A percentile compares a stretch with the other conserved stretches of the same genome.
Evolutionary conservation across 257 asterid genomes (phyloP).

Genomic region (Gynochthodes officinalis): DNA sequence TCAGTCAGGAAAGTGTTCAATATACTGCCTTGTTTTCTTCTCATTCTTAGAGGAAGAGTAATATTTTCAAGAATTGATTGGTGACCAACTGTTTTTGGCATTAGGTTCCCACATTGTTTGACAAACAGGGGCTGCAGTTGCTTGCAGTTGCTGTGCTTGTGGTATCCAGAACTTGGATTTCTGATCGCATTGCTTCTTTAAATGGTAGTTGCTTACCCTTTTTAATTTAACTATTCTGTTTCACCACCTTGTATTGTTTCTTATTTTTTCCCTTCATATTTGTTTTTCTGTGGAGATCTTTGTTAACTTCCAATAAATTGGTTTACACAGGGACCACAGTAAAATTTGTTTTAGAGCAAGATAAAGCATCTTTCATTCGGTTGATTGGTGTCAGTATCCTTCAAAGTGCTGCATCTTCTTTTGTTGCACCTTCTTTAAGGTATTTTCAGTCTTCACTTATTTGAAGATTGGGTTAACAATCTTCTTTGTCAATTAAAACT

Average conservation of each 20-base stretch:
- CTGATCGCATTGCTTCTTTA: conserved; percentile 96
- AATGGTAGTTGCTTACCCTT: conserved; percentile 53
- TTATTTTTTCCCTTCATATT: neutral
- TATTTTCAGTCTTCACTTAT: conserved; percentile 10
- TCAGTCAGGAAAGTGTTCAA: neutral
- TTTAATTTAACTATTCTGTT: conserved; percentile 20
- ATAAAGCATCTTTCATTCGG: conserved; percentile 78
- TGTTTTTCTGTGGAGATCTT: neutral
- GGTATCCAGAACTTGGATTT: conserved; percentile 89
- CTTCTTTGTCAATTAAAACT: neutral
- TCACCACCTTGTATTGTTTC: conserved; percentile 18
- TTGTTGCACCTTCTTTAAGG: conserved; percentile 97
- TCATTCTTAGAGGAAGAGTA: neutral
- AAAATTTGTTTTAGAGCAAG: conserved; percentile 89
- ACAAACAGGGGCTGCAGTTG: conserved; percentile 95
- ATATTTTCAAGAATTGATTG: conserved; percentile 13
- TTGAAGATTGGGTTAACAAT: neutral
- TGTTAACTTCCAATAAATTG: conserved; percentile 22
- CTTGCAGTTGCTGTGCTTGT: conserved; percentile 91
- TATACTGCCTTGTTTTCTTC: neutral
- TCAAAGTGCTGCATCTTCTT: conserved; percentile 98
- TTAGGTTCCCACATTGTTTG: conserved; percentile 90
- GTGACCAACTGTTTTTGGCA: conserved; percentile 20
- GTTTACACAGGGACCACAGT: conserved; percentile 84
- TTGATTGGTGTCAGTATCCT: conserved; percentile 92